Evolutionary conservation across 2,329 filamentous ascomycete genomes (phyloP), one percentile per base, ranked within the genome.

Genomic region (Exophiala phaeomuriformis): DNA sequence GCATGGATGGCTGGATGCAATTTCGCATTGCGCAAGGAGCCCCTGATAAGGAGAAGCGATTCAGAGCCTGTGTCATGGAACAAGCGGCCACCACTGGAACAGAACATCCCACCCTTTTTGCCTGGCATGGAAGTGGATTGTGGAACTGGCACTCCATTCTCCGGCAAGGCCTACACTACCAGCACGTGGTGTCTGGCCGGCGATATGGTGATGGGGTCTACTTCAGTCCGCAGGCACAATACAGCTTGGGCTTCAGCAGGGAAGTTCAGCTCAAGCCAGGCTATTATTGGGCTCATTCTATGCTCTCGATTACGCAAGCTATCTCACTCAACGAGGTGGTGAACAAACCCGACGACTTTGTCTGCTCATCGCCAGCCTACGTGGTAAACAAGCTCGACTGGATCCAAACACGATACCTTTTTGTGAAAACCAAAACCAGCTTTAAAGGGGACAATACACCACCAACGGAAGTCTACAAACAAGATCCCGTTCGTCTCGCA

Each of bases 61-160:
- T 96, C 65, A 72, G 82, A 4, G 69, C 80, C 27, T 81, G 83
- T 9, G 75, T 93, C 2, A 72, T 75, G 36, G 64, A 70, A 3
- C 74, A 76, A 35, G 28, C 67, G 10, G 56, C 62, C 5, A 67
- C 69, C 1, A 53, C 63, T 10, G 66, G 71, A 4, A 63, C 75
- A 12, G 68, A 69, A 37, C 74, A 81, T 60, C 85, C 86, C 0
- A 91, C 88, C 0, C 68, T 95, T 1, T 89, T 95, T 64, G 88
- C 87, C 0, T 95, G 86, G 84, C 90, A 96, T 67, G 90, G 90
- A 4, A 94, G 88, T 63, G 67, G 72, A 0, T 59, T 95, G 2
- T 60, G 68, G 2, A 95, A 95, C 63, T 95, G 90, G 90, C 90
- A 96, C 68, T 86, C 84, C 63, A 95, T 96, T 63, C 82, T 95